Conservation (phyloP, 73 alveolate genomes). For the Paramecium octaurelia region DNA sequence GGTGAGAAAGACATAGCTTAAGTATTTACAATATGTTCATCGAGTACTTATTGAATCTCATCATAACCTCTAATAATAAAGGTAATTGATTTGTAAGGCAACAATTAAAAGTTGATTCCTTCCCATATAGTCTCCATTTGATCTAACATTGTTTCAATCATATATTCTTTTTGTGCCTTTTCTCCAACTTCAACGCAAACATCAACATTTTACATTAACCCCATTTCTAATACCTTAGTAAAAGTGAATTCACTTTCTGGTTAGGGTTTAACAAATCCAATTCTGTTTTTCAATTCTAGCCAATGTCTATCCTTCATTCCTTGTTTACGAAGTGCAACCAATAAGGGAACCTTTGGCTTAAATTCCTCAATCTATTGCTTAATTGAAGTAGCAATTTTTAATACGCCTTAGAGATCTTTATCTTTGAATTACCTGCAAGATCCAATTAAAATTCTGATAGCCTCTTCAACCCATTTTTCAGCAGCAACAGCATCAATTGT, state of each 20-base stretch:
- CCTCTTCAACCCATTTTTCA: constrained; percentile 79
- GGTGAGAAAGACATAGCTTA: constrained; percentile 99
- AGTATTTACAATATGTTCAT: constrained; percentile 97
- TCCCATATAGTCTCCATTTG: constrained; percentile 92
- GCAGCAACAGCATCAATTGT: constrained; percentile 80
- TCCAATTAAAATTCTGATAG: constrained; percentile 72
- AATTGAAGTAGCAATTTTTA: constrained; percentile 87
- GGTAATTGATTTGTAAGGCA: constrained; percentile 71
- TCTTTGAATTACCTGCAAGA: constrained; percentile 84
- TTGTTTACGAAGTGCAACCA: constrained; percentile 95
- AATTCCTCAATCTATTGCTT: constrained; percentile 93
- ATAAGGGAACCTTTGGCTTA: constrained; percentile 95
- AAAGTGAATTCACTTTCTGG: constrained; percentile 95
- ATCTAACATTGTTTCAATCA: constrained; percentile 77
- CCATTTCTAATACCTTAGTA: constrained; percentile 92
- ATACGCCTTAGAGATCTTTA: constrained; percentile 76
- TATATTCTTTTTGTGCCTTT: constrained; percentile 86
- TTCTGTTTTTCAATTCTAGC: constrained; percentile 93
- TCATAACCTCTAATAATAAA: constrained; percentile 80
- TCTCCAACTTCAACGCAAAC: constrained; percentile 98
- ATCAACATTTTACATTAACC: constrained; percentile 90
- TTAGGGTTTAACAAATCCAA: constrained; percentile 95
- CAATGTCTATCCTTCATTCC: constrained; percentile 99
- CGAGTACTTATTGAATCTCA: constrained; percentile 74
- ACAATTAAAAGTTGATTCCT: constrained; percentile 67